Percentiles rank a stretch among this genome's conserved stretches.
phyloP scores from a whole-genome alignment of 805 yeast genomes.

The Candida insectalens region DNA sequence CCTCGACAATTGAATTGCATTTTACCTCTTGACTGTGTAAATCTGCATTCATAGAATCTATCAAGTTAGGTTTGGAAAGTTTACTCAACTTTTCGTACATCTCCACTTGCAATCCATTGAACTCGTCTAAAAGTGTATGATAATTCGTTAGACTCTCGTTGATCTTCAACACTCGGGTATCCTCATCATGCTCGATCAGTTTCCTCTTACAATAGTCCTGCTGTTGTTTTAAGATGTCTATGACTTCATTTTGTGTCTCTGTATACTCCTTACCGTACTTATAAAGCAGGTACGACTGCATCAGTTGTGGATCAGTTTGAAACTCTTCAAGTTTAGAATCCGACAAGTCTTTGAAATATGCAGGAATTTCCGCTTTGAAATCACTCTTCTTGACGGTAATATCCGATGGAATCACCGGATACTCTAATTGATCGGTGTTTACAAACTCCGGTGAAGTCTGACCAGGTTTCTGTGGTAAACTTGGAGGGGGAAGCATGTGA shows the following conservation, averaged over 20 bases:
- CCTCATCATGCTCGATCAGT: slow-evolving; percentile 14
- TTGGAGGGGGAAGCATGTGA: not conserved
- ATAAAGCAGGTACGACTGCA: slow-evolving; percentile 12
- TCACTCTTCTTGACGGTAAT: slow-evolving; percentile 2
- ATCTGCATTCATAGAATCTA: slow-evolving; percentile 25
- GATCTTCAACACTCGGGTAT: slow-evolving; percentile 15
- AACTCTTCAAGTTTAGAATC: slow-evolving; percentile 14
- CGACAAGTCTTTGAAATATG: slow-evolving; percentile 15
- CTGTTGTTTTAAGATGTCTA: slow-evolving; percentile 29
- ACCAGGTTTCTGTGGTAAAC: not conserved
- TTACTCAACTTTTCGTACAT: slow-evolving; percentile 21
- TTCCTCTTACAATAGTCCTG: slow-evolving; percentile 25
- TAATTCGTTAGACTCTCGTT: slow-evolving; percentile 16
- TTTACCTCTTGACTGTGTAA: slow-evolving; percentile 18
- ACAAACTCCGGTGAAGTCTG: not conserved
- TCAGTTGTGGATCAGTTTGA: slow-evolving; percentile 7
- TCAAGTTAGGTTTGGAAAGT: slow-evolving; percentile 25
- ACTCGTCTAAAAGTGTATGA: slow-evolving; percentile 10
- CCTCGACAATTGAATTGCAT: slow-evolving; percentile 8
- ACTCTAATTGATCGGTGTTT: slow-evolving; percentile 7
- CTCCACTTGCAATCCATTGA: slow-evolving; percentile 15
- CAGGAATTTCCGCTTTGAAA: slow-evolving; percentile 10
- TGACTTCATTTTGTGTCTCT: slow-evolving; percentile 6
- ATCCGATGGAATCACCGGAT: slow-evolving; percentile 15
- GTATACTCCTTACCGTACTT: slow-evolving; percentile 8